Evolutionary conservation across 768 basidiomycete genomes (phyloP), one percentile per base, ranked within the genome.

Genomic region (Mycena galopus): DNA sequence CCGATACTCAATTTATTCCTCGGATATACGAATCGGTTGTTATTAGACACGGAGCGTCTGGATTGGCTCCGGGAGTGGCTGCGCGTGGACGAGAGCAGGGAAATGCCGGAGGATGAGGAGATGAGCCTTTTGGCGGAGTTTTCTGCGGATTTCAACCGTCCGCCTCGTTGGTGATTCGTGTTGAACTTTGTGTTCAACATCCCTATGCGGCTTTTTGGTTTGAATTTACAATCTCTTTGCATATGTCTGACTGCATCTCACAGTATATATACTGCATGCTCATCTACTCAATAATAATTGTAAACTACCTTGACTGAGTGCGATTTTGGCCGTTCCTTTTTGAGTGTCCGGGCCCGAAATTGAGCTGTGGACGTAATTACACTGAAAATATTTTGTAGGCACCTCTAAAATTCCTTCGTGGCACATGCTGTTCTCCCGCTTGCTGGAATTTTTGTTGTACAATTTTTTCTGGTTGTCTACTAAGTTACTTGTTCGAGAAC

Each of bases 71-170:
- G 57, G 51, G 67, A 69, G 57, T 58, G 44, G 17, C 35, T 73
- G 58, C 44, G 25, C 30, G 63, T 73, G 23, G 67, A 69, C 30
- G 72, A 73, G 37, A 53, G 64, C 60, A 23, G 27, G 21, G 67
- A 73, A 51, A 65, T 73, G 67, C 68, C 67, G 8, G 68, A 69
- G 33, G 72, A 73, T 29, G 68, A 69, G n/a, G 64, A 69, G 67
- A 65, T 73, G 68, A 29, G 68, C 3, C 12, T 42, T 32, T 51
- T 73, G 64, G 68, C 59, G 10, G 68, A 69, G 58, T 73, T 73
- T 61, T 58, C 72, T 44, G 29, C 67, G 4, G 67, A 64, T 2
- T 64, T 69, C 25, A 51, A n/a, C 37, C 47, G 64, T 47, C 44
- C 44, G 8, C 21, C 44, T 39, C 32, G 17, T 47, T 71, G 64